Percentiles rank a stretch among this genome's conserved stretches.
Conservation (phyloP, 2,329 filamentous ascomycete species). For the Neopestalotiopsis sp. region DNA sequence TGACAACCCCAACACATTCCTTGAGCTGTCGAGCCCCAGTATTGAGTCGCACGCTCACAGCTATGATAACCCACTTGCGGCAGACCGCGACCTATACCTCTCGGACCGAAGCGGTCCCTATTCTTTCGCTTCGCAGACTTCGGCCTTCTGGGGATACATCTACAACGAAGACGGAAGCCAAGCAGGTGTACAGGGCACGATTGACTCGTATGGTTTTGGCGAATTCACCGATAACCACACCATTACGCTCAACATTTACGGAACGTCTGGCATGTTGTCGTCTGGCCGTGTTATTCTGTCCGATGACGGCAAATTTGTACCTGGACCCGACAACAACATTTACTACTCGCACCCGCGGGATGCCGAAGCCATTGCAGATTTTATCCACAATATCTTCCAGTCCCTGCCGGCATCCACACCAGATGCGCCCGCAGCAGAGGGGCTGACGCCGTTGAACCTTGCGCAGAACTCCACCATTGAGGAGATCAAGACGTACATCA, state of each 20-base stretch:
- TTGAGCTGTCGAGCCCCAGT: conserved; percentile 47
- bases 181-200: conserved; percentile 56
- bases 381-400: conserved; percentile 56
- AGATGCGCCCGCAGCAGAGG: conserved; percentile 35
- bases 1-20: conserved; percentile 61
- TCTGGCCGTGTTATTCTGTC: conserved; percentile 49
- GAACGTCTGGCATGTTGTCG: conserved; percentile 58
- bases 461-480: conserved; percentile 48
- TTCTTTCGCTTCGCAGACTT: conserved; percentile 56
- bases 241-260: conserved; percentile 62
- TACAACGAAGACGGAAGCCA: conserved; percentile 44
- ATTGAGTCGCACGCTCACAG: conserved; percentile 53
- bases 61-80: conserved; percentile 46
- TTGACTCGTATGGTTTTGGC: conserved; percentile 51
- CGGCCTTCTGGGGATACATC: conserved; percentile 57
- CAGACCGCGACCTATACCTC: conserved; percentile 52
- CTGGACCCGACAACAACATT: conserved; percentile 44
- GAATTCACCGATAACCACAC: conserved; percentile 47
- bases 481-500: conserved; percentile 56
- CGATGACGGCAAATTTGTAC: conserved; percentile 44
- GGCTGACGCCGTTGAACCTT: conserved; percentile 54
- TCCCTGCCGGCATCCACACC: conserved; percentile 38
- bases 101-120: conserved; percentile 54
- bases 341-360: conserved; percentile 55
- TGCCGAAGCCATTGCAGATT: conserved; percentile 51